Base-by-base conservation (phyloP, 805 yeast species). In the Lipomyces japonicus region DNA sequence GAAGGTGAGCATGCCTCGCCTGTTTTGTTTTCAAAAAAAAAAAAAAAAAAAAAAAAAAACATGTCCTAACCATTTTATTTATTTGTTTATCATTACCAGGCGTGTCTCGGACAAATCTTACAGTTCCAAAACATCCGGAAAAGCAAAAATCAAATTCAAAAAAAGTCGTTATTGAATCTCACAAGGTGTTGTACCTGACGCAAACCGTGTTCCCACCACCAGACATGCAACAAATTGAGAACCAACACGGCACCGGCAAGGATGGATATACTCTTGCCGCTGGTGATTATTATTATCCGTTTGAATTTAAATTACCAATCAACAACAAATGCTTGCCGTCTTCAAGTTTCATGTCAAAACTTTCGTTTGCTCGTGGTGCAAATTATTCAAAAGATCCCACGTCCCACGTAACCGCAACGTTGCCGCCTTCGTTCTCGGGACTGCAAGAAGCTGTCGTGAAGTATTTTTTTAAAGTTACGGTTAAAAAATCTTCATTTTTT, bases 401-500 rank as follows among this genome's bases (percentile, higher is more conserved):
- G 12, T 32, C 34, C 22, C 67, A 64, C 39, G 36, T 52, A 34
- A 45, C 32, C 10, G 51, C 56, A 7, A 46, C 59, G 2, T 53
- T 68, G 47, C 70, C 71, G 22, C 70, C 71, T 21, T 62, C 69
- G 18, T 45, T 65, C 19, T 56, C 65, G 2, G 68, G 63, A n/a
- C 19, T 61, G 23, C 4, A 41, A 24, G 57, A 35, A n/a, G 48
- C 39, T 12, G 19, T 19, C 10, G 32, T 44, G 3, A 32, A 18
- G 48, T 81, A 81, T 61, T 81, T 75, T 60, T 71, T 82, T 47
- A 81, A 81, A 63, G 84, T 73, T 7, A 81, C 86, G 0, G 80
- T 81, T 37, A 77, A 76, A 50, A 62, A 81, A 40, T 65, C 81
- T 1, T 71, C 80, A 2, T 60, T 79, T 28, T 67, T 78, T 48